Percentiles rank a stretch among this genome's conserved stretches.
Evolutionary conservation across 2,329 filamentous ascomycete species (phyloP).

Genomic region (Epichloe elymi): DNA sequence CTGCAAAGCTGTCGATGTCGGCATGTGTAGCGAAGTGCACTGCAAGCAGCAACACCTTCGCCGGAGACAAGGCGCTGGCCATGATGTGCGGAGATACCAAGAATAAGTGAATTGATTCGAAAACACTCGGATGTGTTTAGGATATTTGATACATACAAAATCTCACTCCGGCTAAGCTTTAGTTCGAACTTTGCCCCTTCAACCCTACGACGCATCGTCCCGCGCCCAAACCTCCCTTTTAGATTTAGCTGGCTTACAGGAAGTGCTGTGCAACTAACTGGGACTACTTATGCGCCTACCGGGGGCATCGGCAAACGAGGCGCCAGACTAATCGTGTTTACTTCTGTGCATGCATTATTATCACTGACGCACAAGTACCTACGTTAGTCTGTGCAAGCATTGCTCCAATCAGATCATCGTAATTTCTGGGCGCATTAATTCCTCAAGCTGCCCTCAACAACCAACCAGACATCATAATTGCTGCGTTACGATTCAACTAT

Average conservation of each 20-base stretch:
- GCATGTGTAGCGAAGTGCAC: constrained; percentile 54
- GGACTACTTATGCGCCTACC: neutral
- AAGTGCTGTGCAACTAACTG: neutral
- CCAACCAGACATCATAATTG: neutral
- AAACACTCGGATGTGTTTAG: neutral
- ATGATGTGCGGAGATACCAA: neutral
- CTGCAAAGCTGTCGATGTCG: constrained; percentile 49
- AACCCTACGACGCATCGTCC: neutral
- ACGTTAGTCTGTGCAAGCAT: neutral
- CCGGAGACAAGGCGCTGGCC: constrained; percentile 37
- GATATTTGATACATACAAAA: neutral
- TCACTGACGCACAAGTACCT: neutral
- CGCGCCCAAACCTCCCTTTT: neutral
- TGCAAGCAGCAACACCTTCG: constrained; percentile 61
- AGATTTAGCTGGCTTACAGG: neutral
- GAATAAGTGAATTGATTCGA: neutral
- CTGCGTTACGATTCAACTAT: neutral
- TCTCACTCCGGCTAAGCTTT: neutral
- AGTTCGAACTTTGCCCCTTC: neutral
- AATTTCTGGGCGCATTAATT: neutral
- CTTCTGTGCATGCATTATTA: neutral
- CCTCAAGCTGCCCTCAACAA: neutral
- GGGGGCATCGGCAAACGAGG: neutral
- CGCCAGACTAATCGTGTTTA: neutral
- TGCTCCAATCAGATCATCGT: neutral